Base-by-base conservation (phyloP, 345 rosid genomes). In the Streptanthus diversifolius region DNA sequence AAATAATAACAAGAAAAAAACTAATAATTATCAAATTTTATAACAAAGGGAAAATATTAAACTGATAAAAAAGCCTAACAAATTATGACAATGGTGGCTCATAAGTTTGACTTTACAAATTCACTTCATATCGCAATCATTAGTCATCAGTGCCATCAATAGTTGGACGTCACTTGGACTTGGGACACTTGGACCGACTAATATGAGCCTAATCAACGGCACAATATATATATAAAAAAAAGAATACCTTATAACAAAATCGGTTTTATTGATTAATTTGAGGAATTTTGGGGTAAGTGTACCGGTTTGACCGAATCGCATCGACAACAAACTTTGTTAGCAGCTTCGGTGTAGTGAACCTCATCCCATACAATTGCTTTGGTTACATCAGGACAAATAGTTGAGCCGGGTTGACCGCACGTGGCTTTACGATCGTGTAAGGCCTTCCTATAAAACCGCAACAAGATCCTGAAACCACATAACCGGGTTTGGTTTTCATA, bases 261-360 rank as follows among this genome's bases (percentile, higher is more conserved):
- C 13, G 27, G 32, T 37, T 4, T 2, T 3, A 8, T 14, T 29
- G 17, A 41, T 15, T 5, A 13, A 12, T 11, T 15, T 40, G 76
- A 22, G 71, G 41, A 3, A 75, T 22, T n/a, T 19, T 82, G 10
- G 96, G 91, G n/a, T 75, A 77, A 52, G 91, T 82, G 68, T 79
- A 82, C 30, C 76, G 59, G 22, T 80, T 66, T 1, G 87, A 76
- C 7, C 84, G 80, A 51, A 82, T 62, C 33, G 77, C 81, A 76
- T 82, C 69, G 17, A 81, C 80, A 10, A 87, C 70, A 57, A 81
- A 39, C 3, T 78, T 78, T 79, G 74, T 86, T 87, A 17, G 91
- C 89, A 10, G 88, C 96, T 64, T 87, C 89, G 2, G 89, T 86
- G 60, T 83, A 83, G 66, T 87, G 96, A 81, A 87, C 85, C 14